Evolutionary conservation across 495 filamentous ascomycete genomes (phyloP).

Genomic region (Parmelia sp.): DNA sequence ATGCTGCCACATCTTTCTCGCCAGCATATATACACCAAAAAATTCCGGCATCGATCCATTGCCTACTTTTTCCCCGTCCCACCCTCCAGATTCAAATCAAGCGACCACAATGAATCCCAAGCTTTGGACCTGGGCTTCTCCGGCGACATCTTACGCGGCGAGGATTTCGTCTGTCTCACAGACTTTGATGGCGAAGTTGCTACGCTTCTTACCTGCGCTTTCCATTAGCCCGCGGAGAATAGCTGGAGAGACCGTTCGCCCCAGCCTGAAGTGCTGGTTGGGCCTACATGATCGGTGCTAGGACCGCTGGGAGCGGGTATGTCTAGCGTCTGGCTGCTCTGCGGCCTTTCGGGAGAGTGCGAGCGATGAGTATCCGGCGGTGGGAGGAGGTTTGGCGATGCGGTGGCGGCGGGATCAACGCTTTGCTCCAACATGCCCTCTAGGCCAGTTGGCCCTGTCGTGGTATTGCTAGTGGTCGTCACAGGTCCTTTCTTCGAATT

Average conservation of each 20-base stretch:
- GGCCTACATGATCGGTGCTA: constrained; percentile 33
- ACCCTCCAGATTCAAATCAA: constrained; percentile 44
- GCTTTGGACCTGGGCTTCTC: constrained; percentile 30
- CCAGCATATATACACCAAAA: neutral
- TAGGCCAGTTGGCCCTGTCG: constrained; percentile 10
- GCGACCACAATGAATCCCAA: constrained; percentile 49
- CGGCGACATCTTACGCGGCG: constrained; percentile 21
- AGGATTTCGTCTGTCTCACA: constrained; percentile 22
- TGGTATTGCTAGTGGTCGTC: constrained; percentile 6
- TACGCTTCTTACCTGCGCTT: constrained; percentile 10
- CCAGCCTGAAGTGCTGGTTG: constrained; percentile 11
- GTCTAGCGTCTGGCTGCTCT: constrained; percentile 23
- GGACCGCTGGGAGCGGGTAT: constrained; percentile 20
- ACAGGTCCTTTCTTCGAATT: constrained; percentile 62
- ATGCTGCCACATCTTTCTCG: neutral
- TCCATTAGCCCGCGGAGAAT: constrained; percentile 9
- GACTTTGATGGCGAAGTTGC: constrained; percentile 16
- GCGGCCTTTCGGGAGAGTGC: constrained; percentile 32
- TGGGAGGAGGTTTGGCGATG: constrained; percentile 31
- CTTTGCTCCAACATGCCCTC: constrained; percentile 17
- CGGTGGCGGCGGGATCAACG: constrained; percentile 28
- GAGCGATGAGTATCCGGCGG: constrained; percentile 36
- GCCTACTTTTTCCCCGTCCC: constrained; percentile 17
- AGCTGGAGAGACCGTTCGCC: constrained; percentile 9
- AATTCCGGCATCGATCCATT: neutral